Base-by-base conservation (phyloP, 2,329 filamentous ascomycete genomes). In the Neopestalotiopsis sp. region DNA sequence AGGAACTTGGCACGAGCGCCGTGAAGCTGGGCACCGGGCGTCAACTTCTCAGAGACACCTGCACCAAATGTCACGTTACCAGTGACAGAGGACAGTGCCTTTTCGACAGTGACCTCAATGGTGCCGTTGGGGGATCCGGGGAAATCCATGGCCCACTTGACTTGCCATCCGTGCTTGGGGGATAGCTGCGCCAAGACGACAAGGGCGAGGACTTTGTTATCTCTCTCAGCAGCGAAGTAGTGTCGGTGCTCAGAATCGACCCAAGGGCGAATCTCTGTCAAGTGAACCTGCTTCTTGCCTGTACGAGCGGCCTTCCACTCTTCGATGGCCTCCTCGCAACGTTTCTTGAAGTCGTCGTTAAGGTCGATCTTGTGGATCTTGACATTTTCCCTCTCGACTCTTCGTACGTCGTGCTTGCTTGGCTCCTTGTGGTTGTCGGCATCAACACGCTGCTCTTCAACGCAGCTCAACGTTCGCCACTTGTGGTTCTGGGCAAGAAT, bases 61-160 rank as follows among this genome's bases (percentile, higher is more conserved):
- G 91, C 94, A 66, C 95, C 95, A 77, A 98, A 98, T 0, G 95
- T 98, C 61, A 97, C 92, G 0, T 82, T 80, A 9, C 85, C 84
- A 2, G 86, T 85, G 12, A 89, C 86, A 13, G 84, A 83, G 75
- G 89, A 89, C 61, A 80, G 74, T 56, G 84, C 80, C 45, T 84
- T 84, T 1, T 83, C 82, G 65, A 97, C 92, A 56, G 96, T 88
- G 56, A 91, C 88, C 82, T 98, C 95, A 71, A 97, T 97, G 42
- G 93, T 91, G 61, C 95, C 95, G 59, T 90, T 93, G n/a, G 95
- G 92, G 0, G 94, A 89, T 32, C 89, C 90, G 0, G 94, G 95
- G 85, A 98, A 97, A 81, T 98, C 94, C 67, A 98, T 89, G n/a
- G 92, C 93, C 85, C 96, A 97, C 84, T 98, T 98, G 78, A 97